phyloP scores from a whole-genome alignment of 2,329 filamentous ascomycete species.

The Aspergillus fumigatiaffinis region DNA sequence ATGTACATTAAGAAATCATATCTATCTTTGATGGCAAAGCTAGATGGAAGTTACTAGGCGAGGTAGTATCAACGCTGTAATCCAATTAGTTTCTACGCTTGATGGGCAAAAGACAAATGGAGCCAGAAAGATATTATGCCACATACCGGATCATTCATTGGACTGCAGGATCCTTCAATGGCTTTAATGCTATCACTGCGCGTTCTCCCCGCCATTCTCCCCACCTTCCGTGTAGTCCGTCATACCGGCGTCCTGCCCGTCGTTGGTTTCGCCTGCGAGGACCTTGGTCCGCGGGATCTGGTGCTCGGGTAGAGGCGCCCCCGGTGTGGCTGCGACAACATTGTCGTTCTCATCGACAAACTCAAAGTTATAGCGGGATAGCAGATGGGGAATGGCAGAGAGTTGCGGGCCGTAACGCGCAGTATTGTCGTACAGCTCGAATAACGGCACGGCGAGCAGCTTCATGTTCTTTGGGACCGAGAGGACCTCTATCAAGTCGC shows the following conservation, averaged over 20 bases:
- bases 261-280: slow-evolving; percentile 48
- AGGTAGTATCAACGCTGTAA: neutral
- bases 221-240: slow-evolving; percentile 25
- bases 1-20: slow-evolving; percentile 4
- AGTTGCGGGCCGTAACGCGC: slow-evolving; percentile 92
- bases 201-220: slow-evolving; percentile 19
- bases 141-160: neutral
- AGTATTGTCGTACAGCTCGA: slow-evolving; percentile 98
- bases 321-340: slow-evolving; percentile 79
- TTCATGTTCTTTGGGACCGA: slow-evolving; percentile 99
- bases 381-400: slow-evolving; percentile 89
- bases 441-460: slow-evolving; percentile 89
- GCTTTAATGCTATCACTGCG: slow-evolving; percentile 7
- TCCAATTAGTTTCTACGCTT: neutral
- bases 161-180: neutral
- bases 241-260: slow-evolving; percentile 35
- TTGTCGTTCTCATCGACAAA: slow-evolving; percentile 92
- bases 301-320: slow-evolving; percentile 56
- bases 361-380: slow-evolving; percentile 95
- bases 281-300: slow-evolving; percentile 63
- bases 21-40: neutral
- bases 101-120: neutral
- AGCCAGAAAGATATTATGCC: neutral
- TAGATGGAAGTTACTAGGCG: neutral
- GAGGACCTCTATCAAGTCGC: slow-evolving; percentile 65